Evolutionary conservation across 495 filamentous ascomycete species (phyloP).

Genomic region (Aspergillus taichungensis): DNA sequence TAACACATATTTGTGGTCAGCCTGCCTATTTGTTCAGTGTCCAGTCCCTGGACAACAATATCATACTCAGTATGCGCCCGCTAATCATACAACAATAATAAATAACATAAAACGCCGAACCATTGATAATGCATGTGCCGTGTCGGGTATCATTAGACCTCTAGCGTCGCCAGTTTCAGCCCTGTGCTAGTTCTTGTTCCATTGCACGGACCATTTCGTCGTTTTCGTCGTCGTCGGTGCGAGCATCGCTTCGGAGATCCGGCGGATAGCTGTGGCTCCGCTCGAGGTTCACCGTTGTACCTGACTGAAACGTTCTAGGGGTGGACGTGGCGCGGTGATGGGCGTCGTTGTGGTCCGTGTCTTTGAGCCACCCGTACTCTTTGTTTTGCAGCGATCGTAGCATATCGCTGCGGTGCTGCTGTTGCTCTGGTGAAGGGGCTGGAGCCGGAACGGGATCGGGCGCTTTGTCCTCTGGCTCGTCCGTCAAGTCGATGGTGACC

Average conservation of each 20-base stretch:
- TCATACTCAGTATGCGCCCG: too few species aligned
- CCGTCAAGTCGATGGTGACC: slow-evolving; percentile 20
- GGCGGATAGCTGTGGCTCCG: slow-evolving; percentile 1
- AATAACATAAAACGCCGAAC: too few species aligned
- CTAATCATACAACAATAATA: too few species aligned
- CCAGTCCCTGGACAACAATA: too few species aligned
- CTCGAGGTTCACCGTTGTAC: neutral
- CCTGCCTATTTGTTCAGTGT: too few species aligned
- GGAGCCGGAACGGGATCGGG: neutral
- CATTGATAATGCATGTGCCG: too few species aligned
- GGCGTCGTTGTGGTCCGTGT: neutral
- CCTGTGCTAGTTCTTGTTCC: slow-evolving; percentile 18
- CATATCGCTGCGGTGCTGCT: slow-evolving; percentile 3
- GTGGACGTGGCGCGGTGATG: neutral
- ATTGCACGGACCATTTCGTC: slow-evolving; percentile 18
- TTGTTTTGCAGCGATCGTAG: slow-evolving; percentile 16
- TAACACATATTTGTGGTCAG: too few species aligned
- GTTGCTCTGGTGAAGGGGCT: neutral
- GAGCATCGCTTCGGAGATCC: neutral
- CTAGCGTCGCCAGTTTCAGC: neutral
- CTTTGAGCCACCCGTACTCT: slow-evolving; percentile 17
- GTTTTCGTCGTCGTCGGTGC: neutral
- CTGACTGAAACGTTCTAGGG: too few species aligned
- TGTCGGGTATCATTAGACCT: too few species aligned
- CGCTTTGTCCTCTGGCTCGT: slow-evolving; percentile 5